These are phyloP conservation scores for Hermanozyma aechmeae DNA, from an alignment of 805 yeast genomes.

Conservation along the genomic window DNA sequence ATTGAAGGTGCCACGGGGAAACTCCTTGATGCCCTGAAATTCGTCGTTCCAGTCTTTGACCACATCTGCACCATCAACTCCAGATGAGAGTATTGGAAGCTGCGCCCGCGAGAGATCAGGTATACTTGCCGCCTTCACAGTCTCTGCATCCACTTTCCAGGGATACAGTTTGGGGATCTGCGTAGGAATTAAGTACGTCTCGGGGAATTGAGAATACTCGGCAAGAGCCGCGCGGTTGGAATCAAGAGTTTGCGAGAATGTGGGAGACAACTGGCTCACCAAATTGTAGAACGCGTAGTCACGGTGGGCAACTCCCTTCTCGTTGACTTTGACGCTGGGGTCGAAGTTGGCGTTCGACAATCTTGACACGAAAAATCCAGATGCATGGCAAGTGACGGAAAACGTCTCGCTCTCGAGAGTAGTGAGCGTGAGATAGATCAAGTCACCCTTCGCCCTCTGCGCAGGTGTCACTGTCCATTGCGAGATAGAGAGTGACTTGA, in stretches of 20 bases:
- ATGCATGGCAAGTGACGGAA: conserved; percentile 67
- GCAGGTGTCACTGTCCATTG: conserved; percentile 76
- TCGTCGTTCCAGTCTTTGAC: conserved; percentile 87
- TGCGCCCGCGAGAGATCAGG: conserved; percentile 61
- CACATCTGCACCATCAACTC: conserved; percentile 49
- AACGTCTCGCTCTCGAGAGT: conserved; percentile 75
- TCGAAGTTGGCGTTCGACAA: conserved; percentile 64
- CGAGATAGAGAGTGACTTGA: conserved; percentile 52
- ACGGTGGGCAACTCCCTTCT: conserved; percentile 20
- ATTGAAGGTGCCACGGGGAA: conserved; percentile 47
- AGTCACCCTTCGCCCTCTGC: conserved; percentile 61
- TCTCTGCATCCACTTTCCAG: conserved; percentile 51
- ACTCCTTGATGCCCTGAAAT: conserved; percentile 71
- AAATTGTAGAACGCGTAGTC: conserved; percentile 52
- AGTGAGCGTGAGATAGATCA: conserved; percentile 63
- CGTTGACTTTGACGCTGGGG: conserved; percentile 42
- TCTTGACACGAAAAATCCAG: conserved; percentile 75
- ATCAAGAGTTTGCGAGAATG: conserved; percentile 43
- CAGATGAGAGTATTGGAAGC: conserved; percentile 41
- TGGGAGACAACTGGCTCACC: conserved; percentile 56
- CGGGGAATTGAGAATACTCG: conserved; percentile 33
- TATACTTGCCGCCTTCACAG: conserved; percentile 5
- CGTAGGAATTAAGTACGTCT: conserved; percentile 53
- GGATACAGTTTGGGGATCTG: conserved; percentile 58
- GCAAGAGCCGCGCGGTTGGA: conserved; percentile 39